Evolutionary conservation across 805 yeast species (phyloP).

Genomic region (Hyphopichia homilentoma): DNA sequence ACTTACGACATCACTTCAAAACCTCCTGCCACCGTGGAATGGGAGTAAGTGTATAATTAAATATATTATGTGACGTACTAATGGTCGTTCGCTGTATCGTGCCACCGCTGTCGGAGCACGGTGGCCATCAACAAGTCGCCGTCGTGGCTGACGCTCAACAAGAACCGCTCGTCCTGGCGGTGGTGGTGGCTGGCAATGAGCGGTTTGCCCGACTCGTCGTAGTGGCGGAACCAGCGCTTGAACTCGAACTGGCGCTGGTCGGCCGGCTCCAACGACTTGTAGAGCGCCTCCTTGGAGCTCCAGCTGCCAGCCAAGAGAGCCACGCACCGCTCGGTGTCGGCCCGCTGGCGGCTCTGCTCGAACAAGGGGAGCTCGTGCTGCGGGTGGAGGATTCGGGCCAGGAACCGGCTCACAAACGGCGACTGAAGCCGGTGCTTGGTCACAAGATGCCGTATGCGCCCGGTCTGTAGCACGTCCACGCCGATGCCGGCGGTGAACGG

Average conservation of each 20-base stretch:
- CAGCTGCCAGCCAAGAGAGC: slow-evolving; percentile 52
- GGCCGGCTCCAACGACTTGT: slow-evolving; percentile 47
- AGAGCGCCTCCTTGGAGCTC: slow-evolving; percentile 76
- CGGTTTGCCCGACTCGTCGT: slow-evolving; percentile 43
- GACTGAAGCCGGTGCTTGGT: slow-evolving; percentile 20
- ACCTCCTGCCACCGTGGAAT: slow-evolving; percentile 99
- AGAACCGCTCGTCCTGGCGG: slow-evolving; percentile 41
- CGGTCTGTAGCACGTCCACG: slow-evolving; percentile 47
- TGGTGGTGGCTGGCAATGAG: slow-evolving; percentile 29
- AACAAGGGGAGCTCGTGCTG: slow-evolving; percentile 37
- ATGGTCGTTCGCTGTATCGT: background rate
- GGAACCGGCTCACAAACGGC: slow-evolving; percentile 33
- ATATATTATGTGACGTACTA: background rate
- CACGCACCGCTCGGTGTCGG: slow-evolving; percentile 22
- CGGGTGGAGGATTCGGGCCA: slow-evolving; percentile 50
- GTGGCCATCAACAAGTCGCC: slow-evolving; percentile 54
- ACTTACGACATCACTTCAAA: slow-evolving; percentile 97
- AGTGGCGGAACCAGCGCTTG: slow-evolving; percentile 54
- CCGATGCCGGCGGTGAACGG: slow-evolving; percentile 45
- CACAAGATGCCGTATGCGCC: slow-evolving; percentile 45
- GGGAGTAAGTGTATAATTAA: slow-evolving; percentile 64
- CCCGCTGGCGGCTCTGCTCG: slow-evolving; percentile 4
- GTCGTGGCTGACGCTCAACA: slow-evolving; percentile 63
- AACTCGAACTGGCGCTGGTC: slow-evolving; percentile 55
- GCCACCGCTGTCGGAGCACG: slow-evolving; percentile 41